Base-by-base conservation (phyloP, 2,329 filamentous ascomycete species). In the Penicillium aurantiogriseum region DNA sequence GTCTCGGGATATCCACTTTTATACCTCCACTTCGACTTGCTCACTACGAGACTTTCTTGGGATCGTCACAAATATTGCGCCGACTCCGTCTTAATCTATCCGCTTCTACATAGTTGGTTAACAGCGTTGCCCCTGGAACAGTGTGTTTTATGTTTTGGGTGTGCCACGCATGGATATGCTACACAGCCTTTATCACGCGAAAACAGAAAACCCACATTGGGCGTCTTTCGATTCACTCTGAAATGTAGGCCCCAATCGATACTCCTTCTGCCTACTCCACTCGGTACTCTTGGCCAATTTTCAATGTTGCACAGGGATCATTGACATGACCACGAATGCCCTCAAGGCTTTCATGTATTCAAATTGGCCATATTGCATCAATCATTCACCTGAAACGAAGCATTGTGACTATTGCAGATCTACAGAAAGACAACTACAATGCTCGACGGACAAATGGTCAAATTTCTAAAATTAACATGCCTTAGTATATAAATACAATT, bases 21-120 rank as follows among this genome's bases (percentile, higher is more conserved):
- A 39, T n/a, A 43, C 4, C 23, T 48, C 35, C 33, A 53, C 42
- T 46, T 25, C 11, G 11, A 6, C 13, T 23, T 23, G 1, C 23
- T 4, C 23, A 23, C 23, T 23, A 23, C 4, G 23, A 23, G 23
- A 21, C 23, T 23, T 31, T 13, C n/a, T 31, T 17, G 13, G 29
- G 21, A 45, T 29, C 52, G 36, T 35, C 19, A 3, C 10, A 43
- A 49, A 19, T 42, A 49, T 54, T 54, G 44, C 44, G 17, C 52
- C 52, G 52, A 49, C 52, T 54, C 52, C 52, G 44, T 49, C 44
- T 49, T 25, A 25, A 25, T 40, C 27, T 42, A n/a, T 35, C 50
- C 52, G 44, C 7, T 36, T 48, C 21, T 9, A 52, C 49, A 25
- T 1, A 23, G 31, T 39, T 7, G 2, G 2, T 47, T 15, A 35